Evolutionary conservation across 2,329 filamentous ascomycete genomes (phyloP), one percentile per base, ranked within the genome.

Genomic region (Colletotrichum acutatum): DNA sequence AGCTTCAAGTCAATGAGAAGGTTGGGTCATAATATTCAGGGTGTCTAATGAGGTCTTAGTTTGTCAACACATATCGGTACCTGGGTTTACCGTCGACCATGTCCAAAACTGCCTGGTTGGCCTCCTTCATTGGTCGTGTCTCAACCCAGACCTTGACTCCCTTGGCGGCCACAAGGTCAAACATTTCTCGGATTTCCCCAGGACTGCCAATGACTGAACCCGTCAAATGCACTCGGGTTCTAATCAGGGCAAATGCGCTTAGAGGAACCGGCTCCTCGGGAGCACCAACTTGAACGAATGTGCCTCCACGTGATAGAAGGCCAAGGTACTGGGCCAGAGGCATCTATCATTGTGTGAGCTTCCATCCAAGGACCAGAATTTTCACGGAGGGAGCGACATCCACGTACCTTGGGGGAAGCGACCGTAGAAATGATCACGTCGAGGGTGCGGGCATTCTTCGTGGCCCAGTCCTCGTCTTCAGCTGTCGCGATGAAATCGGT

Each of bases 371-470:
- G 9, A 12, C 32, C 32, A 34, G 4, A 12, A 1, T 34, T 1
- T 49, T 49, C 19, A n/a, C 19, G 42, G 7, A 49, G 4, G 3
- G 7, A 8, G 19, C 3, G 42, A 11, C 8, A 1, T n/a, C 7
- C 0, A 49, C 52, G 24, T 54, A 54, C 52, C 52, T 54, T 54
- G 5, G 52, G 52, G 16, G 52, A 54, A 6, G 52, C 52, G n/a
- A 91, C 88, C 2, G 90, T 92, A 76, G 83, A 88, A 74, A 92
- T 78, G 75, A 92, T 90, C 11, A 92, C 78, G 77, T 92, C 90
- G 62, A 92, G 83, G 4, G 83, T 83, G 56, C 84, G 81, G 5
- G 79, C 79, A 76, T 91, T 83, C 75, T 86, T 88, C 67, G 81
- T 84, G 5, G 82, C 82, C 91, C 90, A 92, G 76, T 87, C 85